A percentile compares a stretch with the other conserved stretches of the same genome.
Conservation (phyloP, 2,329 filamentous ascomycete genomes). For the Cordyceps javanica region DNA sequence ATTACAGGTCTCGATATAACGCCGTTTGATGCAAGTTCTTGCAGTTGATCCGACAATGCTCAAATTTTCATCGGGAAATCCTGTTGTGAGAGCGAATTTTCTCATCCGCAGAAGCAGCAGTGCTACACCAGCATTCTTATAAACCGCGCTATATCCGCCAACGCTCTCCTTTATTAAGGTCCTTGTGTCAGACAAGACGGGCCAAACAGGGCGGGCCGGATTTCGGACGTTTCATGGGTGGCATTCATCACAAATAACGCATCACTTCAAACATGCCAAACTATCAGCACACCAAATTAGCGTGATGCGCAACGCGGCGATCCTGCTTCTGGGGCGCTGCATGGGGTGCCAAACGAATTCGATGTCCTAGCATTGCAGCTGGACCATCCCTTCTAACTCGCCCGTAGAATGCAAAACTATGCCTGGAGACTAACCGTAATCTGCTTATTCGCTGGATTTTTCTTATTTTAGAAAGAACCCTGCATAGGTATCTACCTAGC, state of each 20-base stretch:
- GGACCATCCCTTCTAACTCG: too few relatives aligned
- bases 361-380: too few relatives aligned
- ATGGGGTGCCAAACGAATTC: too few relatives aligned
- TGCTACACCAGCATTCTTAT: neutral
- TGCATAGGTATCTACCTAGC: too few relatives aligned
- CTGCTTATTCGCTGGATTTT: too few relatives aligned
- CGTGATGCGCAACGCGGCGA: neutral
- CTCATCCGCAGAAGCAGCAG: neutral
- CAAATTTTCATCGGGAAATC: neutral
- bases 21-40: neutral
- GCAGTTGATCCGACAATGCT: neutral
- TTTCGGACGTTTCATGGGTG: neutral
- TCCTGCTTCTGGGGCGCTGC: neutral
- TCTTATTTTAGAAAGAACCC: too few relatives aligned
- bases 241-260: neutral
- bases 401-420: too few relatives aligned
- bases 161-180: neutral
- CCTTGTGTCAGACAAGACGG: neutral
- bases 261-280: neutral
- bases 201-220: neutral
- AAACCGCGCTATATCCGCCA: conserved; percentile 1
- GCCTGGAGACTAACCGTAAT: too few relatives aligned
- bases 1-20: too few relatives aligned
- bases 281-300: neutral
- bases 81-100: neutral